A percentile compares a stretch with the other conserved stretches of the same genome.
These are phyloP conservation scores for Phytophthora parvispora DNA, from an alignment of 352 stramenopile species.

Conservation along the genomic window DNA sequence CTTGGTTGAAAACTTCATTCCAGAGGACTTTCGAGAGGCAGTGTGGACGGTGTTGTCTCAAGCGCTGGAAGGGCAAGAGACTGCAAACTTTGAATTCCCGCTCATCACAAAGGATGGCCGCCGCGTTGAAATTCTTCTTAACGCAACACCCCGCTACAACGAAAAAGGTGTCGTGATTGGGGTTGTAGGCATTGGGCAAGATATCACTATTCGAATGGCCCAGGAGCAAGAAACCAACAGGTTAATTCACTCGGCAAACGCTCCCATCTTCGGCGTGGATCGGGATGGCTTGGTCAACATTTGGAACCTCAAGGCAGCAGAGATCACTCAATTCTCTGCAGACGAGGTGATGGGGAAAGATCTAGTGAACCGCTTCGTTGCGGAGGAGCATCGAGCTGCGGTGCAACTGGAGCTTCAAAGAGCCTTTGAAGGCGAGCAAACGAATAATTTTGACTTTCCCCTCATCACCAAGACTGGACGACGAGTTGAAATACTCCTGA, in stretches of 20 bases:
- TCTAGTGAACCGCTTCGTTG: slow-evolving; percentile 71
- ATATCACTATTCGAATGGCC: slow-evolving; percentile 73
- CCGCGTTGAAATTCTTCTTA: slow-evolving; percentile 62
- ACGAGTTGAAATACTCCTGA: slow-evolving; percentile 64
- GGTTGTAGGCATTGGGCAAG: slow-evolving; percentile 71
- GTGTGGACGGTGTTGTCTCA: slow-evolving; percentile 65
- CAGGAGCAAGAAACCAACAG: slow-evolving; percentile 76
- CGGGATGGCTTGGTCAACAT: slow-evolving; percentile 65
- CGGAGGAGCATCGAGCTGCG: slow-evolving; percentile 36
- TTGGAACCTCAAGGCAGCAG: slow-evolving; percentile 83
- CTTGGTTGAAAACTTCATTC: slow-evolving; percentile 85
- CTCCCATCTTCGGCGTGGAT: slow-evolving; percentile 82
- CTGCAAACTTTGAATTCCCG: slow-evolving; percentile 72
- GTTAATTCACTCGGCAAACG: slow-evolving; percentile 78
- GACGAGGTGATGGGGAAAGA: slow-evolving; percentile 85
- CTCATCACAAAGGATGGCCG: slow-evolving; percentile 61
- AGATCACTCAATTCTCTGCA: slow-evolving; percentile 79
- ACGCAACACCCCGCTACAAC: slow-evolving; percentile 64
- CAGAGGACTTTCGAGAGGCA: slow-evolving; percentile 58
- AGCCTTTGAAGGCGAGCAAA: slow-evolving; percentile 61
- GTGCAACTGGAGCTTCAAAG: slow-evolving; percentile 40
- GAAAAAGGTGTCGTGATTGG: slow-evolving; percentile 66
- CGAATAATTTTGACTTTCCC: slow-evolving; percentile 87
- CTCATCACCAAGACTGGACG: slow-evolving; percentile 63
- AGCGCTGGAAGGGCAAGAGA: slow-evolving; percentile 66